Conservation (phyloP, 352 stramenopile species). For the Pelagophyceae sp. region DNA sequence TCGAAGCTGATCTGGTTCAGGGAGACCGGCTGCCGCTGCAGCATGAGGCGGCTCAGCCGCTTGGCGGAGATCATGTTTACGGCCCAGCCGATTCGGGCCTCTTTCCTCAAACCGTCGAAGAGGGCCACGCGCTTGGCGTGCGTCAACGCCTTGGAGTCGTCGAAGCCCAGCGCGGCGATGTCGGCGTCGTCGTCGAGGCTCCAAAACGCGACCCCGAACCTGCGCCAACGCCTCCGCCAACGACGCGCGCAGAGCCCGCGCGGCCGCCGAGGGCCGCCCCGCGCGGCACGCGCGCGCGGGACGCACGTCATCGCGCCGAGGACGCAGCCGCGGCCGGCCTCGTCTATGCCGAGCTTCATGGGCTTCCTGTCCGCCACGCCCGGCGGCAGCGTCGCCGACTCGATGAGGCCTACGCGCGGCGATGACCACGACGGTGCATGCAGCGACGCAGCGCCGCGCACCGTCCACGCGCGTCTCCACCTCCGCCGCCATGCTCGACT, state of each 20-base stretch:
- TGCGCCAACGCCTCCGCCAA: too few relatives aligned
- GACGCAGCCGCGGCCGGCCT: conserved; percentile 80
- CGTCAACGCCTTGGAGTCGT: conserved; percentile 85
- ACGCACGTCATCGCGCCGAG: conserved; percentile 88
- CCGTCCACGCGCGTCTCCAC: too few relatives aligned
- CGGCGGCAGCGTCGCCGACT: not conserved
- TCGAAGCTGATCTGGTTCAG: conserved; percentile 88
- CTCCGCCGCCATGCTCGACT: too few relatives aligned
- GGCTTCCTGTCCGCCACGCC: not conserved
- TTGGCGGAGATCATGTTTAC: conserved; percentile 73
- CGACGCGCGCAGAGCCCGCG: too few relatives aligned
- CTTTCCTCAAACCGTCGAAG: conserved; percentile 68
- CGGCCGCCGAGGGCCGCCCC: too few relatives aligned
- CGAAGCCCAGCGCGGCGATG: conserved; percentile 74
- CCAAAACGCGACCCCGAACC: conserved; percentile 86
- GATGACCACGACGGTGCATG: too few relatives aligned
- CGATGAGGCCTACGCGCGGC: too few relatives aligned
- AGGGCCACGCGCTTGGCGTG: conserved; percentile 67
- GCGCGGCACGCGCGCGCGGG: too few relatives aligned
- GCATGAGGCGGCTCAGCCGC: conserved; percentile 89
- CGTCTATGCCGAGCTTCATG: conserved; percentile 75
- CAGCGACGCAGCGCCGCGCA: too few relatives aligned
- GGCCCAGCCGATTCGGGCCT: conserved; percentile 63
- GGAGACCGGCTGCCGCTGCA: conserved; percentile 67
- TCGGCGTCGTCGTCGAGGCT: conserved; percentile 48